Evolutionary conservation across 495 filamentous ascomycete genomes (phyloP), one percentile per base, ranked within the genome.

Genomic region (Lepidopterella palustris): DNA sequence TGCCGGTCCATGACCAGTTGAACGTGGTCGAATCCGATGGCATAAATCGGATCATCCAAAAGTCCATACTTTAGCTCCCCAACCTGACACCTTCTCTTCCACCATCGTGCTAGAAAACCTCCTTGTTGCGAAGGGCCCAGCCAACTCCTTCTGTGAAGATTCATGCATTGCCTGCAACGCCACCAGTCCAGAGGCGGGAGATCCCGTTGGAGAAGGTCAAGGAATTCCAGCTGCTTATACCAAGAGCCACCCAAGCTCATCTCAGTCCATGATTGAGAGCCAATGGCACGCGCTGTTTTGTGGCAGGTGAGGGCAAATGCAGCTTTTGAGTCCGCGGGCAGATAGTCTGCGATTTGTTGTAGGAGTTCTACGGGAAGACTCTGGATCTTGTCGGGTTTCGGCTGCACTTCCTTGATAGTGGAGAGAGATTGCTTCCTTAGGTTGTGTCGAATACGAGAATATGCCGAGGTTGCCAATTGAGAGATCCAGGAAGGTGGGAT

Each of bases 1-100:
- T 63, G 60, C 4, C 60, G 60, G 27, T 58, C 50, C 60, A 63
- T 63, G 15, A 59, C 40, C 1, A 51, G 31, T 28, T 50, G 27
- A 0, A 63, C 23, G n/a, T 58, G 55, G 24, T 18, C 4, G 28
- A 58, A 58, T 49, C 53, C 50, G 23, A 63, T n/a, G 1, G 32
- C 47, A 51, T 63, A 63, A 18, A 62, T n/a, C 9, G 59, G 45
- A 10, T 62, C 42, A 20, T 42, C 45, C 29, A 29, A 23, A 29
- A 18, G 25, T 9, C 59, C 59, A 62, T 39, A 20, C 24, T 13
- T 23, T 40, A 18, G 23, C 15, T 32, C 20, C 40, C 40, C 27
- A 13, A 42, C 18, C 18, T 42, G 35, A 10, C 35, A 18, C 10
- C 35, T 42, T 10, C 2, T 42, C 35, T 42, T 42, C 35, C 35